Conservation (phyloP, 1,284 basidiomycete genomes). For the Naganishia sp. region DNA sequence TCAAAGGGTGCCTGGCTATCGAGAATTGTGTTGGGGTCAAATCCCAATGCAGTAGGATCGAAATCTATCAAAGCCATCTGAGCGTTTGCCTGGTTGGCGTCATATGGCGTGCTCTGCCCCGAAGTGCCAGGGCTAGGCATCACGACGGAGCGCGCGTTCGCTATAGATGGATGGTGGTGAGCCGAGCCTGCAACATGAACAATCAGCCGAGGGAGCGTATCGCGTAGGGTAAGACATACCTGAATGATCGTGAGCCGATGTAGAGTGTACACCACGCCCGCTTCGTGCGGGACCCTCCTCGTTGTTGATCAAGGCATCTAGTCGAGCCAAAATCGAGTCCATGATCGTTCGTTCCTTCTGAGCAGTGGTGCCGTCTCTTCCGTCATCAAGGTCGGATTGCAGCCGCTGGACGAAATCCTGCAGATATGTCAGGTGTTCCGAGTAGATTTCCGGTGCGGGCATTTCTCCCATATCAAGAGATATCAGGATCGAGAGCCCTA, state of each 20-base stretch:
- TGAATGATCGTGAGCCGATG: slow-evolving; percentile 1
- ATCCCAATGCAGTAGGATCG: slow-evolving; percentile 28
- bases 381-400: slow-evolving; percentile 28
- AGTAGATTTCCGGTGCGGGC: slow-evolving; percentile 29
- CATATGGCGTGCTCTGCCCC: slow-evolving; percentile 11
- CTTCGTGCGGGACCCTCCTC: slow-evolving; percentile 5
- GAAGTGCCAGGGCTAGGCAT: slow-evolving; percentile 18
- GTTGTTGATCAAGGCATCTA: slow-evolving; percentile 27
- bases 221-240: not conserved
- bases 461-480: slow-evolving; percentile 31
- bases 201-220: not conserved
- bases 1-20: slow-evolving; percentile 28
- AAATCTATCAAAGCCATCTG: slow-evolving; percentile 27
- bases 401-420: slow-evolving; percentile 28
- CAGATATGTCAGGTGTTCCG: slow-evolving; percentile 27
- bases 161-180: not conserved
- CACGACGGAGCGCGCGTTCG: slow-evolving; percentile 2
- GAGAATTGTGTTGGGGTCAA: slow-evolving; percentile 14
- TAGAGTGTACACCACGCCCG: not conserved
- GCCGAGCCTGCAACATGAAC: too few relatives aligned
- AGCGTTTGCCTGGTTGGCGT: slow-evolving; percentile 5
- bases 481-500: slow-evolving; percentile 30
- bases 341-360: slow-evolving; percentile 31
- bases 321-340: slow-evolving; percentile 29
- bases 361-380: slow-evolving; percentile 26